Conservation (phyloP, 768 basidiomycete genomes). For the Rhodotorula sphaerocarpa region DNA sequence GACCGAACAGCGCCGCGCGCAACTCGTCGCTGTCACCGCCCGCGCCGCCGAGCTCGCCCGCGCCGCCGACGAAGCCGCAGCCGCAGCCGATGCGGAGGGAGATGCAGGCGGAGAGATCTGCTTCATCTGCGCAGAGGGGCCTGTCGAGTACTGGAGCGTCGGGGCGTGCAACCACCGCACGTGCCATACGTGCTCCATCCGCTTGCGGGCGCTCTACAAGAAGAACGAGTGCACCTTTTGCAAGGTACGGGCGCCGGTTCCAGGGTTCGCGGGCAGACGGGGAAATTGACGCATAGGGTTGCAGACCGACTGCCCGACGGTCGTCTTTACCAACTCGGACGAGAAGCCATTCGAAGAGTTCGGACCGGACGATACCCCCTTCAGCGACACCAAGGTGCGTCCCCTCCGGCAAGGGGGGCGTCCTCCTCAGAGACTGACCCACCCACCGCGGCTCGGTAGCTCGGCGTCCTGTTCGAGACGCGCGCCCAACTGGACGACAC, state of each 20-base stretch:
- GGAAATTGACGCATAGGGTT: too few relatives aligned
- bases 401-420: background rate
- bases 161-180: slow-evolving; percentile 89
- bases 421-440: too few relatives aligned
- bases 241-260: slow-evolving; percentile 58
- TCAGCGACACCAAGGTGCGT: slow-evolving; percentile 33
- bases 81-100: slow-evolving; percentile 9
- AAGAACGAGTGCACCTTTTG: slow-evolving; percentile 90
- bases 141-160: slow-evolving; percentile 78
- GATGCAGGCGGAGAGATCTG: slow-evolving; percentile 49
- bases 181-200: slow-evolving; percentile 85
- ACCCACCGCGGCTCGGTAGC: too few relatives aligned
- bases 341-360: slow-evolving; percentile 24
- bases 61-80: slow-evolving; percentile 8
- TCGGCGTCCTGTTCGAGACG: slow-evolving; percentile 77
- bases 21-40: background rate
- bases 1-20: background rate
- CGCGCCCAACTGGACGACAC: slow-evolving; percentile 93
- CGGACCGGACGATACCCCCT: slow-evolving; percentile 29
- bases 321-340: slow-evolving; percentile 26
- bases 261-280: too few relatives aligned
- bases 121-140: slow-evolving; percentile 83
- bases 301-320: slow-evolving; percentile 33
- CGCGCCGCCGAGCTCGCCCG: slow-evolving; percentile 6
- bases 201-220: slow-evolving; percentile 85